phyloP scores from a whole-genome alignment of 352 stramenopile genomes.

The Phytophthora citricola region DNA sequence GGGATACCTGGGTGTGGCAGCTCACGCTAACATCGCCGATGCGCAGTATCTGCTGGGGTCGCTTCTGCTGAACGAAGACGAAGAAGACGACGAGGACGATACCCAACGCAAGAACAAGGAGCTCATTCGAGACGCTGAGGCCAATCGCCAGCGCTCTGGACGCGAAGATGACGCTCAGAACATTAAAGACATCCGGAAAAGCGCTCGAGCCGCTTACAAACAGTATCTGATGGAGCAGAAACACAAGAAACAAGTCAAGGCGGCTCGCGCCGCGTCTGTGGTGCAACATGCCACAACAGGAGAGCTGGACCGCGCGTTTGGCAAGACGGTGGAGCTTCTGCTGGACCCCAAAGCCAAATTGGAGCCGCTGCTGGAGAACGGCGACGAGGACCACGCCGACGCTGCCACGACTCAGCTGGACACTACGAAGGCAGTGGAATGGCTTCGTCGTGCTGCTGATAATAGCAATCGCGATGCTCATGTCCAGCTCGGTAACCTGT shows the following conservation, averaged over 20 bases:
- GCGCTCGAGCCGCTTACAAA: constrained; percentile 77
- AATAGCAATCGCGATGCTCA: constrained; percentile 81
- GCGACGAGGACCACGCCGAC: constrained; percentile 16
- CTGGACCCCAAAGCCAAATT: constrained; percentile 68
- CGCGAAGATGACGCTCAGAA: constrained; percentile 58
- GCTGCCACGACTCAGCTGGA: constrained; percentile 45
- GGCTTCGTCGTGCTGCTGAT: constrained; percentile 80
- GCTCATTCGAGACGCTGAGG: constrained; percentile 71
- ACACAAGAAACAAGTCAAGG: constrained; percentile 41
- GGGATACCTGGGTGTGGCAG: constrained; percentile 64
- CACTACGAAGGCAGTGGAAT: constrained; percentile 78
- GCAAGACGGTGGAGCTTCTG: constrained; percentile 71
- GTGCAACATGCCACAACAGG: constrained; percentile 66
- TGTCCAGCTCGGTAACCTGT: constrained; percentile 85
- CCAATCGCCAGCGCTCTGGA: constrained; percentile 62
- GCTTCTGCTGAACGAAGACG: constrained; percentile 60
- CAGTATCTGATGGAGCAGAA: constrained; percentile 67
- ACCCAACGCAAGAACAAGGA: constrained; percentile 40
- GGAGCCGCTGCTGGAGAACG: constrained; percentile 44
- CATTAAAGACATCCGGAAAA: constrained; percentile 83
- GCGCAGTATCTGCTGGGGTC: constrained; percentile 79
- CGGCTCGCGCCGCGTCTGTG: constrained; percentile 24
- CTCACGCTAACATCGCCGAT: constrained; percentile 68
- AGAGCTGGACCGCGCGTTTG: constrained; percentile 75
- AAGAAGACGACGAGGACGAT: constrained; percentile 45